These are phyloP conservation scores for Xylaria flabelliformis DNA, from an alignment of 495 filamentous ascomycete species.

Conservation along the genomic window DNA sequence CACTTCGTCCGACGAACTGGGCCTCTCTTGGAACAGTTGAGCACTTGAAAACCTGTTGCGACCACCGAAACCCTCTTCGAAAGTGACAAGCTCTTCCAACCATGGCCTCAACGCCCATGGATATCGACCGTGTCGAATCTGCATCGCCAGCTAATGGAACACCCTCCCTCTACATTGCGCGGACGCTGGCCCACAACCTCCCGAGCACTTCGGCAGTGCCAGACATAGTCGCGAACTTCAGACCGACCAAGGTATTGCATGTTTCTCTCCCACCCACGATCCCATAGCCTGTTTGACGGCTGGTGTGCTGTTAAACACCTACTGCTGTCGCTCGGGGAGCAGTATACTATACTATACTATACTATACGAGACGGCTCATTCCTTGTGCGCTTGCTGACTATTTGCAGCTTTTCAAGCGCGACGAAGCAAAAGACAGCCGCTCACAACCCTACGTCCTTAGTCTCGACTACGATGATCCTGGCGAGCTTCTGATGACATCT, in stretches of 20 bases:
- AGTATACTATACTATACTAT: not conserved
- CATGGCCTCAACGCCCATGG: slow-evolving; percentile 63
- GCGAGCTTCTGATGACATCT: slow-evolving; percentile 84
- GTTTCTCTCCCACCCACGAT: not conserved
- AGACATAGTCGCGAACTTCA: slow-evolving; percentile 54
- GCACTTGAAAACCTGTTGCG: not conserved
- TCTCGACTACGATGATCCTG: slow-evolving; percentile 94
- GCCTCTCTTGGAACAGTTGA: not conserved
- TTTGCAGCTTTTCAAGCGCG: slow-evolving; percentile 51
- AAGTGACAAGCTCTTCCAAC: slow-evolving; percentile 9
- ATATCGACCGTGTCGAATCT: slow-evolving; percentile 52
- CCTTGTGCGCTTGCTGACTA: slow-evolving; percentile 17
- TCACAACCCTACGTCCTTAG: slow-evolving; percentile 60
- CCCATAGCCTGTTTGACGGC: not conserved
- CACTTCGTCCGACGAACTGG: not conserved
- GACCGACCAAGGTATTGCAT: slow-evolving; percentile 58
- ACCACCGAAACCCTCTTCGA: not conserved
- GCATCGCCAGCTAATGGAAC: slow-evolving; percentile 43
- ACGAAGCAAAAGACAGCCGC: slow-evolving; percentile 51
- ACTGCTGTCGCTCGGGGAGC: not conserved
- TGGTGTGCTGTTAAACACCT: not conserved
- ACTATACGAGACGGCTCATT: not conserved
- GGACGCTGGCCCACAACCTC: slow-evolving; percentile 44
- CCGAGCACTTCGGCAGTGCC: slow-evolving; percentile 49
- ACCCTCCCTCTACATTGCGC: slow-evolving; percentile 47